Evolutionary conservation across 2,329 filamentous ascomycete genomes (phyloP).

Genomic region (Venturiaceae sp.): DNA sequence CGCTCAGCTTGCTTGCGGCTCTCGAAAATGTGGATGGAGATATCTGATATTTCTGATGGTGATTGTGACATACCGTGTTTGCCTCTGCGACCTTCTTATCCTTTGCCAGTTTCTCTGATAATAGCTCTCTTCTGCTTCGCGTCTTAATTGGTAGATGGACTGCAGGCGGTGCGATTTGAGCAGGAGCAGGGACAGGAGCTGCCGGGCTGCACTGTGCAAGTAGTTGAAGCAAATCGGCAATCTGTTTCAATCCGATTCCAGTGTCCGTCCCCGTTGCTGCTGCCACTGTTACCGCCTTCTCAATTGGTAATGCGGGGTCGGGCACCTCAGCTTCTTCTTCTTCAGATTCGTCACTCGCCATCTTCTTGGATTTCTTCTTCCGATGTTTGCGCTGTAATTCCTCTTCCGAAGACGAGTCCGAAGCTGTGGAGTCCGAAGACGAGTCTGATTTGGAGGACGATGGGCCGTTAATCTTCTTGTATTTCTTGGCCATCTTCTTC

Average conservation of each 20-base stretch:
- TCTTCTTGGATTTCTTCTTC: constrained; percentile 13
- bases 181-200: not conserved
- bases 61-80: not conserved
- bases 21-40: no score
- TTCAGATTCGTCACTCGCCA: constrained; percentile 12
- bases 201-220: not conserved
- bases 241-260: not conserved
- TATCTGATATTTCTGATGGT: no score
- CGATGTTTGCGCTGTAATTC: constrained; percentile 10
- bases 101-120: not conserved
- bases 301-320: not conserved
- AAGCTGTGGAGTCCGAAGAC: constrained; percentile 7
- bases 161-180: not conserved
- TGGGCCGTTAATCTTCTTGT: constrained; percentile 13
- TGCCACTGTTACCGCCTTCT: not conserved
- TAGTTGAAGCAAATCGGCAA: not conserved
- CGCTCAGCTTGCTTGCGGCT: no score
- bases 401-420: constrained; percentile 9
- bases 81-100: not conserved
- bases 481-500: constrained; percentile 11
- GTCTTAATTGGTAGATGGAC: not conserved
- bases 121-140: not conserved
- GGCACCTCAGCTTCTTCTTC: not conserved
- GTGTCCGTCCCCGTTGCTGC: not conserved
- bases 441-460: constrained; percentile 9